These are phyloP conservation scores for Ophiocordyceps camponoti-leonardi DNA, from an alignment of 2,329 filamentous ascomycete genomes.

Conservation along the genomic window DNA sequence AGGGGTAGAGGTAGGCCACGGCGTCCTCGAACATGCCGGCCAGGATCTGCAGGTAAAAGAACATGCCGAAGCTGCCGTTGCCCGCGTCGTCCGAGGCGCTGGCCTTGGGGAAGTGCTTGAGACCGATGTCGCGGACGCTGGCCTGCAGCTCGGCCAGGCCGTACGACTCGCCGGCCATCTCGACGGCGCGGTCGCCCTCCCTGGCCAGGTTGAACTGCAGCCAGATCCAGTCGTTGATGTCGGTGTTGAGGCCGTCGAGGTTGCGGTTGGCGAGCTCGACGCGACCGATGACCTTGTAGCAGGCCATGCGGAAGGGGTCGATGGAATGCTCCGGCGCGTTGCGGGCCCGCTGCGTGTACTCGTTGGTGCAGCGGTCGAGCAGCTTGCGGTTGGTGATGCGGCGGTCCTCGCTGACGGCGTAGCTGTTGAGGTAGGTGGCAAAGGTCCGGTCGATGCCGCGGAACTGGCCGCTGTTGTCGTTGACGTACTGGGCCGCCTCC, in stretches of 20 bases:
- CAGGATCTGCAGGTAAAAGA: slow-evolving; percentile 82
- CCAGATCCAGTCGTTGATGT: slow-evolving; percentile 57
- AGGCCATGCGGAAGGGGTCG: slow-evolving; percentile 91
- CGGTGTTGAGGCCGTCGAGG: slow-evolving; percentile 43
- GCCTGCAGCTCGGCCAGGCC: slow-evolving; percentile 53
- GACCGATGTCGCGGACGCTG: slow-evolving; percentile 74
- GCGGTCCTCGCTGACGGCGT: slow-evolving; percentile 59
- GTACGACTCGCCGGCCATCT: slow-evolving; percentile 49
- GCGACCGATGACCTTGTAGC: slow-evolving; percentile 91
- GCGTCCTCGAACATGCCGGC: slow-evolving; percentile 91
- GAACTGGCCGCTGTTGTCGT: slow-evolving; percentile 63
- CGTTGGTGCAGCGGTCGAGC: slow-evolving; percentile 74
- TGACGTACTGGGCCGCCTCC: slow-evolving; percentile 78
- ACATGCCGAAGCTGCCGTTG: slow-evolving; percentile 69
- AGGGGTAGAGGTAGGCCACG: slow-evolving; percentile 76
- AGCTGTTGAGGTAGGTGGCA: slow-evolving; percentile 70
- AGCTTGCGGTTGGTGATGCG: slow-evolving; percentile 56
- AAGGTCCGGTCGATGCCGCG: slow-evolving; percentile 84
- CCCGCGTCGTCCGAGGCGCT: slow-evolving; percentile 50
- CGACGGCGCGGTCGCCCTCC: slow-evolving; percentile 44
- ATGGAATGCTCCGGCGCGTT: slow-evolving; percentile 75
- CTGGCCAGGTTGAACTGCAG: slow-evolving; percentile 53
- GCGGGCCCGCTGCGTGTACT: slow-evolving; percentile 71
- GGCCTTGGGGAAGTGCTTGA: slow-evolving; percentile 75
- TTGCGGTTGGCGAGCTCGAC: slow-evolving; percentile 49